These are phyloP conservation scores for Diospyros lotus DNA, from an alignment of 148 eudicot genomes.

Conservation along the genomic window DNA sequence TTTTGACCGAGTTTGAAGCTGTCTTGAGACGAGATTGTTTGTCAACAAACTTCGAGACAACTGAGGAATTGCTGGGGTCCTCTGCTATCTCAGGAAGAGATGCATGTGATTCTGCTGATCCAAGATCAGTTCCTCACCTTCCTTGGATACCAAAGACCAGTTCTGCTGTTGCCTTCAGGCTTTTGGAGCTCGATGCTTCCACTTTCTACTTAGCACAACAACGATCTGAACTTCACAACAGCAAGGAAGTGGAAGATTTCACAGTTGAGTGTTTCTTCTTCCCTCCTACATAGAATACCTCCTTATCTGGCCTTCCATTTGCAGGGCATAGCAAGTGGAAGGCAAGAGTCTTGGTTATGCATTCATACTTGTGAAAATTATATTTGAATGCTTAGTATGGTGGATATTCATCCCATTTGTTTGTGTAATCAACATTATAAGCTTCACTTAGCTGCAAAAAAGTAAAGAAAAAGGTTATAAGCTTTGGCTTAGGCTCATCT, in stretches of 20 bases:
- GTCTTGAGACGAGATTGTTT: slow-evolving; percentile 33
- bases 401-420: background rate
- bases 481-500: background rate
- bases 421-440: background rate
- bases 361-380: background rate
- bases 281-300: background rate
- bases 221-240: slow-evolving; percentile 42
- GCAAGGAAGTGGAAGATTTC: slow-evolving; percentile 36
- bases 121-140: slow-evolving; percentile 32
- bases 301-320: background rate
- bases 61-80: slow-evolving; percentile 34
- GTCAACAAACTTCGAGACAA: slow-evolving; percentile 36
- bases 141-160: slow-evolving; percentile 80
- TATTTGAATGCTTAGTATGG: background rate
- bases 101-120: slow-evolving; percentile 5
- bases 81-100: slow-evolving; percentile 22
- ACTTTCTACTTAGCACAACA: slow-evolving; percentile 47
- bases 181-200: slow-evolving; percentile 82
- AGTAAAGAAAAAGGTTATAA: background rate
- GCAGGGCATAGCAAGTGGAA: background rate
- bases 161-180: slow-evolving; percentile 75
- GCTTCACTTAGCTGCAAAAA: too few species aligned
- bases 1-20: slow-evolving; percentile 43
- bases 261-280: slow-evolving; percentile 41
- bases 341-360: background rate